Evolutionary conservation across 805 yeast genomes (phyloP).

Genomic region (Starmerella gropengiesseri): DNA sequence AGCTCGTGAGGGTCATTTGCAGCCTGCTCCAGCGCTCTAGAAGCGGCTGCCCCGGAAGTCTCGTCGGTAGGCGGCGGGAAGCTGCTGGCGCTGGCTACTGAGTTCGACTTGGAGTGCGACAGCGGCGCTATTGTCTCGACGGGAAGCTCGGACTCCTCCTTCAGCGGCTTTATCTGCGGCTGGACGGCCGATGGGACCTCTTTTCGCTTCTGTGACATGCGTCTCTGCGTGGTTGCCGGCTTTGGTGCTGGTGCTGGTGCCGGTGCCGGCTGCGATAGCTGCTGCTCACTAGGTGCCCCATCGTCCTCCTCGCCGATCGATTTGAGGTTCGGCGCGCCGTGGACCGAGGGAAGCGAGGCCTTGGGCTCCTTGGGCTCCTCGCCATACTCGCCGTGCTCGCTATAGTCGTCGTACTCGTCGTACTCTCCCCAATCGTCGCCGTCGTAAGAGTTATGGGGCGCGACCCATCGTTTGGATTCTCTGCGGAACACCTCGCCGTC

Average conservation of each 20-base stretch:
- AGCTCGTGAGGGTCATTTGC: slow-evolving; percentile 7
- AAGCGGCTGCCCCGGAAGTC: too few species aligned
- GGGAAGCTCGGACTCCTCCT: neutral
- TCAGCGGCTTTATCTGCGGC: too few species aligned
- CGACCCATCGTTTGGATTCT: slow-evolving; percentile 32
- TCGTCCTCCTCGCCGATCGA: slow-evolving; percentile 10
- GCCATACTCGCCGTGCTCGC: slow-evolving; percentile 2
- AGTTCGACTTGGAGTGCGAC: slow-evolving; percentile 5
- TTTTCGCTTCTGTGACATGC: slow-evolving; percentile 5
- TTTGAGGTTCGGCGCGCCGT: neutral
- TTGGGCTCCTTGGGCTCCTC: neutral
- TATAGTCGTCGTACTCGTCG: slow-evolving; percentile 19
- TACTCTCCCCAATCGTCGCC: slow-evolving; percentile 32
- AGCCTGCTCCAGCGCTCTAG: neutral
- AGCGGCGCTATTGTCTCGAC: neutral
- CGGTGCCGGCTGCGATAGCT: too few species aligned
- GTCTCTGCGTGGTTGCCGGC: neutral
- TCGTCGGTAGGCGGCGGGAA: too few species aligned
- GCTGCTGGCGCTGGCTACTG: neutral
- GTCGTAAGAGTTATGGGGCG: slow-evolving; percentile 29
- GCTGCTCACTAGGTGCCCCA: neutral
- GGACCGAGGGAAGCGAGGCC: neutral
- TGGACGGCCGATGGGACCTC: neutral
- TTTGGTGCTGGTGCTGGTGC: too few species aligned
- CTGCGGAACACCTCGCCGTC: slow-evolving; percentile 18